phyloP scores from a whole-genome alignment of 163 green algal genomes.

The Scenedesmus sp. region DNA sequence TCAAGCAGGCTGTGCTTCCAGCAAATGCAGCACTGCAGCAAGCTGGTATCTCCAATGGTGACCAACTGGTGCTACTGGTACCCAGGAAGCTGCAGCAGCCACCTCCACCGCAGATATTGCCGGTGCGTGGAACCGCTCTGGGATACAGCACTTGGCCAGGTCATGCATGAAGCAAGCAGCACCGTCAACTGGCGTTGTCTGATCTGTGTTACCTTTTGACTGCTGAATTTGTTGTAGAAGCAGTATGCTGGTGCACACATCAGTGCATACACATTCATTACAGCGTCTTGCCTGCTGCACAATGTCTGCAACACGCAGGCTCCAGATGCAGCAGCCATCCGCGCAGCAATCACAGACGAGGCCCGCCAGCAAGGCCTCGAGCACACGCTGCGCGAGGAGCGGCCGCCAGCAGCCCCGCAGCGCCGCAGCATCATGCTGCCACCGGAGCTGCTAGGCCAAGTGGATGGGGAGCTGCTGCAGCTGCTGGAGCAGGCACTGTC shows the following conservation, averaged over 20 bases:
- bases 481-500: slow-evolving; percentile 54
- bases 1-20: not conserved
- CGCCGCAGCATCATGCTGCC: not conserved
- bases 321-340: slow-evolving; percentile 47
- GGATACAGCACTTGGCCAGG: not conserved
- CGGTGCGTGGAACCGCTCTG: not conserved
- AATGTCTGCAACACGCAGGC: not conserved
- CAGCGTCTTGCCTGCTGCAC: not conserved
- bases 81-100: not conserved
- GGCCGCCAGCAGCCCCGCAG: not conserved
- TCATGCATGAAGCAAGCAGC: not conserved
- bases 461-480: slow-evolving; percentile 5
- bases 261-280: no score
- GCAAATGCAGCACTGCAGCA: slow-evolving; percentile 19
- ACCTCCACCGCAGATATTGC: not conserved
- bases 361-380: slow-evolving; percentile 56
- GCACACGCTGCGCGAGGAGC: slow-evolving; percentile 50
- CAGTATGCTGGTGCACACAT: not conserved
- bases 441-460: not conserved
- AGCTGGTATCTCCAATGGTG: slow-evolving; percentile 17
- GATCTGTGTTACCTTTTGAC: not conserved
- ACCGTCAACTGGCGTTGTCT: not conserved
- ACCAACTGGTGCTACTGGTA: slow-evolving; percentile 42
- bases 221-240: not conserved
- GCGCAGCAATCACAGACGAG: slow-evolving; percentile 55